Percentiles rank a stretch among this genome's conserved stretches.
These are phyloP conservation scores for Angomonas deanei DNA, from an alignment of 208 protist genomes.

Conservation along the genomic window DNA sequence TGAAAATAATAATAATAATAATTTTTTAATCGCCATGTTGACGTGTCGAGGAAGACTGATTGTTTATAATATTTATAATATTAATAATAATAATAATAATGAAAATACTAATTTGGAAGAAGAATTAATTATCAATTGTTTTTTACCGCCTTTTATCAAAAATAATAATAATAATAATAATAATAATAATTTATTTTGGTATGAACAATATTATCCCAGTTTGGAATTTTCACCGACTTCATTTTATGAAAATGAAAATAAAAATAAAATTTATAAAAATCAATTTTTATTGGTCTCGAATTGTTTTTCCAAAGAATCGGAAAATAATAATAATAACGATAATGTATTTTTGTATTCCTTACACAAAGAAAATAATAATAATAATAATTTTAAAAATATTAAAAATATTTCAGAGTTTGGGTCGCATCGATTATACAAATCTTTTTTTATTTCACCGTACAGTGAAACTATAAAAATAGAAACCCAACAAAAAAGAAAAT, in stretches of 20 bases:
- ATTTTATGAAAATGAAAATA: background rate
- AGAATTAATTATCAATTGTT: background rate
- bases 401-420: slow-evolving; percentile 11
- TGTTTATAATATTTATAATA: background rate
- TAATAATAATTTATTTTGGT: background rate
- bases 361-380: background rate
- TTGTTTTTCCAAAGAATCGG: background rate
- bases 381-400: background rate
- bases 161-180: slow-evolving; percentile 1
- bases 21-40: background rate
- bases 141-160: background rate
- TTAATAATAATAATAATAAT: background rate
- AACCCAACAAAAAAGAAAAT: slow-evolving; percentile 8
- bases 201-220: background rate
- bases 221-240: background rate
- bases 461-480: slow-evolving; percentile 2
- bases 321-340: background rate
- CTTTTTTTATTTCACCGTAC: background rate
- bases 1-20: slow-evolving; percentile 1
- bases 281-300: background rate
- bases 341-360: slow-evolving; percentile 13
- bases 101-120: background rate
- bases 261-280: background rate
- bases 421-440: background rate
- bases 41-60: background rate